Evolutionary conservation across 2,329 filamentous ascomycete species (phyloP), one percentile per base, ranked within the genome.

Genomic region (Aaosphaeria pasadenensis): DNA sequence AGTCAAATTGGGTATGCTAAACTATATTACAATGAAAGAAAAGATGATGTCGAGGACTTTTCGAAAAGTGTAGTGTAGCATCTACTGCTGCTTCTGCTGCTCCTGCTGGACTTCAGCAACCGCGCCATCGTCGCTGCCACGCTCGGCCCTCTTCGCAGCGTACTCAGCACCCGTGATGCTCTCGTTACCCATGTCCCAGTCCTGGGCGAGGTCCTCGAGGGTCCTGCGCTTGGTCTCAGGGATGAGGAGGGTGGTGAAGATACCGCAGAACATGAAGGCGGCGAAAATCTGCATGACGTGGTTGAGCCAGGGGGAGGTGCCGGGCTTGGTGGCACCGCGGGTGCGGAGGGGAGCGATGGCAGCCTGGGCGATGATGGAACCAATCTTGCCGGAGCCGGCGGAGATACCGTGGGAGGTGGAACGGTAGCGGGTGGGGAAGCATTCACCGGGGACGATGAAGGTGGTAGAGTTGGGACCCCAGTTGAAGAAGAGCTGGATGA

Each of bases 201-300:
- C 32, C n/a, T 43, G 30, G 24, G 41, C 41, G 24, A 43, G 29
- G 2, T 43, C 28, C 41, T 43, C 41, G 6, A 43, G 30, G 11
- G 41, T 43, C 9, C 30, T 30, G 11, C 41, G 80, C 73, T 87
- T 90, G 0, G 87, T 92, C 72, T 91, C 88, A 0, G 87, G 87
- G 30, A 91, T 84, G 13, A 91, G 71, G 2, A 91, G 72, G 0
- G 85, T 85, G 1, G 83, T 82, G 43, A 89, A 72, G 32, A 81
- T 79, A 47, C 88, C 88, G 35, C 79, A 80, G 3, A 91, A 75
- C 88, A 91, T 91, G 74, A 91, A 91, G 9, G 88, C 77, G 0
- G 87, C 86, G 67, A 88, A 90, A 41, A 91, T 86, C 63, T 89
- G 79, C 74, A 91, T 84, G 40, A 91, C 79, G 47, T 87, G 83